Evolutionary conservation across 139 green algal genomes (phyloP).

Genomic region (Trebouxia sp.): DNA sequence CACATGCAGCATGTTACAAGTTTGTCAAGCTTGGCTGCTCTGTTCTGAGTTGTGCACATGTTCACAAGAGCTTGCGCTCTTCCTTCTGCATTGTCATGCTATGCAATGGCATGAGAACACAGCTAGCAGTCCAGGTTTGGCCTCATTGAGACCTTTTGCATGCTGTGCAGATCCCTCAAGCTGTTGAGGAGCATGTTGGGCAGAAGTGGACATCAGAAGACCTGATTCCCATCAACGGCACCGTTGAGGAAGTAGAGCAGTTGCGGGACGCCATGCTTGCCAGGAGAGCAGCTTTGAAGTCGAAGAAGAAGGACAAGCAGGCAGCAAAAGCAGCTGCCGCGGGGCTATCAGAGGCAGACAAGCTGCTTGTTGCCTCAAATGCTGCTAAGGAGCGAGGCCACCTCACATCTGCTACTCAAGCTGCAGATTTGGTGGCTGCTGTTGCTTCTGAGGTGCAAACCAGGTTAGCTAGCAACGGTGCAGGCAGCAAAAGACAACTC

Average conservation of each 20-base stretch:
- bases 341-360: not conserved
- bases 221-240: slow-evolving; percentile 64
- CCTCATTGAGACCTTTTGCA: too few species aligned
- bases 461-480: not conserved
- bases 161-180: slow-evolving; percentile 9
- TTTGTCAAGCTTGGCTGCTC: too few species aligned
- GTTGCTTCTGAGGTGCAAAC: not conserved
- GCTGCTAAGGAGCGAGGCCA: not conserved
- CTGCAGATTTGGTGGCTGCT: not conserved
- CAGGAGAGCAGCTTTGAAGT: slow-evolving; percentile 33
- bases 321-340: not conserved
- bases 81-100: too few species aligned
- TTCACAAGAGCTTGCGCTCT: too few species aligned
- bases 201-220: slow-evolving; percentile 43
- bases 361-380: slow-evolving; percentile 11
- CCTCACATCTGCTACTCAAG: not conserved
- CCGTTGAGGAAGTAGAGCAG: slow-evolving; percentile 45
- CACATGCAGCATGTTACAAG: too few species aligned
- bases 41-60: too few species aligned
- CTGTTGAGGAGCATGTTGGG: slow-evolving; percentile 29
- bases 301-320: slow-evolving; percentile 39
- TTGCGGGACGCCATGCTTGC: slow-evolving; percentile 49
- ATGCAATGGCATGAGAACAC: too few species aligned
- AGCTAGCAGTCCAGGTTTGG: too few species aligned
- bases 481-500: not conserved